phyloP scores from a whole-genome alignment of 768 basidiomycete species.

The Mycena kentingensis region DNA sequence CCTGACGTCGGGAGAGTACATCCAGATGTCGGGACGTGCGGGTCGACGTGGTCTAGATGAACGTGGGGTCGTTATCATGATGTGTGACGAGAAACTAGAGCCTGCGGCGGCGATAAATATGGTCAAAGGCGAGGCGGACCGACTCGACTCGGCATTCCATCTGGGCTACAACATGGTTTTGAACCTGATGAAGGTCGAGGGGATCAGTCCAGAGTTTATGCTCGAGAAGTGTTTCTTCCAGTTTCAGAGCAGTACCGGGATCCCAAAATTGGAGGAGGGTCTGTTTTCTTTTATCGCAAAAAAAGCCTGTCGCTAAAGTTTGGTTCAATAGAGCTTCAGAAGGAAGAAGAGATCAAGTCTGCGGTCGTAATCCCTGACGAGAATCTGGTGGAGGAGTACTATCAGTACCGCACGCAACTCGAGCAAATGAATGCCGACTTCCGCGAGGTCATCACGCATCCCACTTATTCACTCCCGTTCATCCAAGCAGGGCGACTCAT shows the following conservation, averaged over 20 bases:
- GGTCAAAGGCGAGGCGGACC: constrained; percentile 98
- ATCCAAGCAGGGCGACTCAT: constrained; percentile 91
- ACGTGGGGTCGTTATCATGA: constrained; percentile 99
- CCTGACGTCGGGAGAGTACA: constrained; percentile 94
- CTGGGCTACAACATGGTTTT: constrained; percentile 99
- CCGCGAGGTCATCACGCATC: constrained; percentile 90
- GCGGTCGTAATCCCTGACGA: constrained; percentile 82
- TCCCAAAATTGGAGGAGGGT: constrained; percentile 86
- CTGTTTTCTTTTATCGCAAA: constrained; percentile 27
- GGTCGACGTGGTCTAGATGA: constrained; percentile 97
- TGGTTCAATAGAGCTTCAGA: constrained; percentile 63
- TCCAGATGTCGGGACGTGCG: constrained; percentile 99
- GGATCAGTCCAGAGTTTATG: constrained; percentile 98
- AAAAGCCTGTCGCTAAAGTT: constrained; percentile 1
- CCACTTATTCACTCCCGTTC: constrained; percentile 93
- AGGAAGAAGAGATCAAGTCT: constrained; percentile 67
- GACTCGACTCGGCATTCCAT: constrained; percentile 97
- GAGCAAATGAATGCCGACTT: constrained; percentile 89
- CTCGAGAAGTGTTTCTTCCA: constrained; percentile 97
- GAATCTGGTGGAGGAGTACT: constrained; percentile 82
- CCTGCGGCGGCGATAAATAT: constrained; percentile 89
- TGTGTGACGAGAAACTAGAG: constrained; percentile 98
- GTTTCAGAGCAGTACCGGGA: constrained; percentile 93
- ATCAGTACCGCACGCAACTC: constrained; percentile 89
- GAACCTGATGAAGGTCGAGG: constrained; percentile 98